Base-by-base conservation (phyloP, 345 rosid species). In the Arabis alpina region DNA sequence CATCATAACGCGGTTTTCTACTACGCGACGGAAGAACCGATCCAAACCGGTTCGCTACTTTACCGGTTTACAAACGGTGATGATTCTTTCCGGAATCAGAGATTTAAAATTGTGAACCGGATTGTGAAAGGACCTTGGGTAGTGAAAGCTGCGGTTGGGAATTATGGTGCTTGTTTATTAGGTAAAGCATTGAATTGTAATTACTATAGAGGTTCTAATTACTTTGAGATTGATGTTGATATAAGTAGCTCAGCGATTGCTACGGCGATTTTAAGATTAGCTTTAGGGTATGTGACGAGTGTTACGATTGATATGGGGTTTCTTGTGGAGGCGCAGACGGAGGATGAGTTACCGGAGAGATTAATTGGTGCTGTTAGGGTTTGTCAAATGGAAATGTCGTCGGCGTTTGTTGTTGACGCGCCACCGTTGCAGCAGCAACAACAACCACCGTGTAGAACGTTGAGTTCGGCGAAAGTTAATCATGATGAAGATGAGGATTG, bases 51-150 rank as follows among this genome's bases (percentile, higher is more conserved):
- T 2, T 86, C 96, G 39, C 80, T 88, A 0, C 87, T 93, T 27
- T 47, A 88, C 81, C 84, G 89, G n/a, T 88, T 93, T 65, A 49
- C 88, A 13, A 83, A 88, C 83, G 92, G 84, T 1, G 86, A 86
- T 58, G 97, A 93, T 25, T 73, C 86, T 4, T 90, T 86, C 64
- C 73, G 98, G 71, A 90, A 88, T 69, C 85, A 83, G 74, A 87
- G 98, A 68, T 90, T 93, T 74, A 93, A 93, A 82, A 88, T 93
- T 70, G 97, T 90, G 72, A 88, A 87, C 43, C 80, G 92, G 64
- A 93, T 93, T 66, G 97, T 86, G 44, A 91, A 93, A 77, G 98
- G 98, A 0, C 98, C 97, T 0, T 93, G 97, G 97, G 79, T 88
- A 49, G 93, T 93, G 36, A 88, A 82, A 75, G 83, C 87, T 4